phyloP scores from a whole-genome alignment of 2,329 filamentous ascomycete genomes.

The Biscogniauxia marginata region DNA sequence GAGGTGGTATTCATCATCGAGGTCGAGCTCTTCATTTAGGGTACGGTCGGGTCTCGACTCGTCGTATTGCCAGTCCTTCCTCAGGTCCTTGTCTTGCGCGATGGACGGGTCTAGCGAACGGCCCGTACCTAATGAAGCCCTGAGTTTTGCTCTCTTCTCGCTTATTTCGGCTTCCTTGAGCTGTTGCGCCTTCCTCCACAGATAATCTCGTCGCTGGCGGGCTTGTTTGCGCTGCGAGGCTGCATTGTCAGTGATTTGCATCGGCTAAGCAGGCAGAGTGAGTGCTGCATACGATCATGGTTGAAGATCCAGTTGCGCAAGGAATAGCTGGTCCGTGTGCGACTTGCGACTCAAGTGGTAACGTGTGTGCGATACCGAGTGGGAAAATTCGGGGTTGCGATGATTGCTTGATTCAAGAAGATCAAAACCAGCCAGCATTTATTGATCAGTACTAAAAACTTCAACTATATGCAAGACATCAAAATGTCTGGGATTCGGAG shows the following conservation, averaged over 20 bases:
- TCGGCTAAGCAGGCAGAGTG: background rate
- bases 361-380: background rate
- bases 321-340: too few relatives aligned
- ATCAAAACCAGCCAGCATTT: too few relatives aligned
- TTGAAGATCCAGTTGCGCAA: too few relatives aligned
- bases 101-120: constrained; percentile 80
- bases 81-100: constrained; percentile 79
- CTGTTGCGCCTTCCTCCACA: background rate
- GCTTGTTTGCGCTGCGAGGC: constrained; percentile 63
- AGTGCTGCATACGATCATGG: constrained; percentile 22
- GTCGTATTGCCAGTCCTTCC: constrained; percentile 91
- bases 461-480: too few relatives aligned
- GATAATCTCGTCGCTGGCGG: constrained; percentile 76
- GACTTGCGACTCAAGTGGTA: too few relatives aligned
- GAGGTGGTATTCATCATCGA: constrained; percentile 84
- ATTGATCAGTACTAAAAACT: too few relatives aligned
- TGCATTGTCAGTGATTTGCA: constrained; percentile 12
- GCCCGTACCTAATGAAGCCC: constrained; percentile 82
- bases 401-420: too few relatives aligned
- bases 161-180: constrained; percentile 79
- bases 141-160: constrained; percentile 84
- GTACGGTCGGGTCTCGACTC: constrained; percentile 72
- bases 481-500: too few relatives aligned
- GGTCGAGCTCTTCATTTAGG: constrained; percentile 65
- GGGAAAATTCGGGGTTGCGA: too few relatives aligned